These are phyloP conservation scores for Fulvia fulva DNA, from an alignment of 2,329 filamentous ascomycete species.

Conservation along the genomic window DNA sequence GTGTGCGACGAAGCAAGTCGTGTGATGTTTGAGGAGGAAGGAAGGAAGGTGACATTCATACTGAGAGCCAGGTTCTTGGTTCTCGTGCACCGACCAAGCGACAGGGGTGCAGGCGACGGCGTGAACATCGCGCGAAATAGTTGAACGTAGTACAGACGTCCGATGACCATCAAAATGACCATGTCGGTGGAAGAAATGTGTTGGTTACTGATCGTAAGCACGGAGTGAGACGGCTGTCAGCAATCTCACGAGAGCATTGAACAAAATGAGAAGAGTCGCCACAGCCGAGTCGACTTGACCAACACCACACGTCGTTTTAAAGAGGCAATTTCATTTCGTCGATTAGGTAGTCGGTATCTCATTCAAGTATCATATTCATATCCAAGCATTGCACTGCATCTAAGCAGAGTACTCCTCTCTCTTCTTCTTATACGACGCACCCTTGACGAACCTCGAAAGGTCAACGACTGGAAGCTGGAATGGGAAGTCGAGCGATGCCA, in stretches of 20 bases:
- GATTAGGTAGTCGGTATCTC: neutral
- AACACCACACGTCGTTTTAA: too few species aligned
- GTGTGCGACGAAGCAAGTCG: neutral
- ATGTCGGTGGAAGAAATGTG: too few species aligned
- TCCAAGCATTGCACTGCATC: neutral
- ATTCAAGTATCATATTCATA: neutral
- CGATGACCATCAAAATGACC: neutral
- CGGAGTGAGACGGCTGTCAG: neutral
- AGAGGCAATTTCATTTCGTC: neutral
- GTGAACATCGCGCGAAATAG: neutral
- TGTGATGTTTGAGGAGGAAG: neutral
- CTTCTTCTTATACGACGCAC: slow-evolving; percentile 38
- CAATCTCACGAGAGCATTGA: neutral
- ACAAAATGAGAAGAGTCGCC: neutral
- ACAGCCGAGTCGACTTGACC: too few species aligned
- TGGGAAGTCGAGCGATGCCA: slow-evolving; percentile 52
- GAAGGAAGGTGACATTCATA: neutral
- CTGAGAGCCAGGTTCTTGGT: neutral
- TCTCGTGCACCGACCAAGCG: neutral
- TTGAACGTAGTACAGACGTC: neutral
- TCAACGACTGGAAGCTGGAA: slow-evolving; percentile 49
- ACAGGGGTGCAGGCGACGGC: neutral
- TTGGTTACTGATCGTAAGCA: neutral
- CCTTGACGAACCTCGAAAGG: slow-evolving; percentile 43
- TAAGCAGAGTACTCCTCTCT: slow-evolving; percentile 24